Base-by-base conservation (phyloP, 179 eudicot genomes). In the Corrigiola litoralis region DNA sequence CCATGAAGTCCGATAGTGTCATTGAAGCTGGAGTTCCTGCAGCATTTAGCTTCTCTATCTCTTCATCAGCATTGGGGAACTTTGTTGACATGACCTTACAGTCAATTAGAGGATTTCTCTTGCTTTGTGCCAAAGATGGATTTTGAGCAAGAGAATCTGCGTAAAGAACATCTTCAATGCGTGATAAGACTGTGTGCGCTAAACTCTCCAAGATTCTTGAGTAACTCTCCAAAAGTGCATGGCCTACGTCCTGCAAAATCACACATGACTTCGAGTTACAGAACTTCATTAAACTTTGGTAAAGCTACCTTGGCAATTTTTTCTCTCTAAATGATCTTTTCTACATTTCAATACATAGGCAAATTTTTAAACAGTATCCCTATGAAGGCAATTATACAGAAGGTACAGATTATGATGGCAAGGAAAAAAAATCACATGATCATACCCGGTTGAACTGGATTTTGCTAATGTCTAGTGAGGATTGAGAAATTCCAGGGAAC, bases 181-280 rank as follows among this genome's bases (percentile, higher is more conserved):
- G 82, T 12, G 98, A 89, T 52, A 89, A 54, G 37, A 92, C 92
- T 14, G 83, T 87, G 68, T 76, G 89, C 6, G 96, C 98, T 49
- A 85, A 71, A 64, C 88, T 87, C 67, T 89, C 98, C 45, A 92
- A 58, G 70, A 84, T 82, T 76, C 96, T 84, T 51, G 98, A 89
- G 54, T 92, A 89, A 81, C 96, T 89, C 71, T 92, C 98, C 33
- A 89, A 77, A 28, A 92, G 47, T 21, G 95, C 95, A 27, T 87
- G 96, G 18, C 98, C 98, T 5, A 92, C 80, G 69, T 92, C 96
- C 96, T 92, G 73, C 66, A 76, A 5, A 0, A 12, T 6, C 12
- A 29, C 17, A 28, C 4, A 14, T 27, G 6, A 14, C 13, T 6
- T 38, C 44, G 13, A 16, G 3, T 38, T 38, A 9, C 2, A 38